Base-by-base conservation (phyloP, 1,284 basidiomycete species). In the Apiotrichum mycotoxinovorans region DNA sequence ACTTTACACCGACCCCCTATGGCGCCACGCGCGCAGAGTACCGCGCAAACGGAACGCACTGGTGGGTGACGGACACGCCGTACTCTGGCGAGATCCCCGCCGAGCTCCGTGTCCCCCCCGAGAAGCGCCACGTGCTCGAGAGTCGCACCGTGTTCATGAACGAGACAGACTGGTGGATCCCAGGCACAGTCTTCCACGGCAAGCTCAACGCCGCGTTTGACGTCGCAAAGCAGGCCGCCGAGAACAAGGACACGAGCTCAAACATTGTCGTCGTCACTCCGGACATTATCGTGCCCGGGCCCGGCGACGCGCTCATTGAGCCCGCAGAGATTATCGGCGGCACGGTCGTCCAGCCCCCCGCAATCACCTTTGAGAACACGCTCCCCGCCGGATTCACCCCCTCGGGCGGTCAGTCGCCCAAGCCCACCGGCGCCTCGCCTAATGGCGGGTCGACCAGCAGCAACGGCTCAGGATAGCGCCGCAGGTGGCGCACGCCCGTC, bases 111-210 rank as follows among this genome's bases (percentile, higher is more conserved):
- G 40, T 33, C n/a, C 50, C n/a, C n/a, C n/a, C 30, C n/a, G 30
- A 43, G 41, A 52, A 52, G 51, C 51, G 51, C 42, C 15, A 25
- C 26, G 22, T 5, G 14, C 30, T 52, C 30, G 51, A 43, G 40
- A 8, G 27, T 15, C 40, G 51, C 41, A 40, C 27, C 14, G 26
- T 52, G 34, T 46, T 45, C 49, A 50, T 51, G 35, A 56, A 56
- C 38, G 49, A 23, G 17, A 56, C 54, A 7, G 25, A 51, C 43
- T 56, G 54, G 54, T 56, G 54, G 54, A 34, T 56, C 18, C 48
- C 48, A 7, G 54, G 50, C 10, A 56, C 54, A 3, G n/a, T 51
- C 15, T 51, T 20, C 27, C 25, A 45, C 27, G 54, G 54, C 37
- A 18, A 22, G 10, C 30, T 55, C 25, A 34, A 25, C 23, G 15